Percentiles rank a stretch among this genome's conserved stretches.
Evolutionary conservation across 495 filamentous ascomycete species (phyloP).

Genomic region (Tuber magnatum): DNA sequence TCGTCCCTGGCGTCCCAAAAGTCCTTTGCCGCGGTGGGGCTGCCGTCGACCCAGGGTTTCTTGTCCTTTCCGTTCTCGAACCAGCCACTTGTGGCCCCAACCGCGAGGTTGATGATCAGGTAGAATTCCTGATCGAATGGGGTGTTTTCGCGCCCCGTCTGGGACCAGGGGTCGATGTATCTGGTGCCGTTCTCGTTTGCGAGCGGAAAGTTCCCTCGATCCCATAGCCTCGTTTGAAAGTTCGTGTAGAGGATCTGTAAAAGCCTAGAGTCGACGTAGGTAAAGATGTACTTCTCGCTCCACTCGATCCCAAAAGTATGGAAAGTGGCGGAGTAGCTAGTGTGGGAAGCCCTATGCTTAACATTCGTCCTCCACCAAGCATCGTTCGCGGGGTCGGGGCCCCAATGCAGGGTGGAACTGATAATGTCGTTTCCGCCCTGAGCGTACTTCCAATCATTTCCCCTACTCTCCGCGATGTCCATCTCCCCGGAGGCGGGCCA

Average conservation of each 20-base stretch:
- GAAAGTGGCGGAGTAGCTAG: conserved; percentile 58
- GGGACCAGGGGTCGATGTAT: conserved; percentile 59
- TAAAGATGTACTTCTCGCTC: conserved; percentile 82
- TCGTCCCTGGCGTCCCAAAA: conserved; percentile 61
- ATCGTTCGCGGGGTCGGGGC: conserved; percentile 56
- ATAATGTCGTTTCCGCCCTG: conserved; percentile 77
- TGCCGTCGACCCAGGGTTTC: conserved; percentile 74
- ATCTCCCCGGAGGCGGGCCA: conserved; percentile 85
- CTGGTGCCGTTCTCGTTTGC: conserved; percentile 62
- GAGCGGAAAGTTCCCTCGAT: conserved; percentile 64
- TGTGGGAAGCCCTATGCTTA: conserved; percentile 68
- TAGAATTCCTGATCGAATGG: conserved; percentile 80
- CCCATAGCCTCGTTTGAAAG: conserved; percentile 66
- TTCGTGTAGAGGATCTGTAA: conserved; percentile 72
- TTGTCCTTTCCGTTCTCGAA: conserved; percentile 61
- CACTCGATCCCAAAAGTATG: conserved; percentile 78
- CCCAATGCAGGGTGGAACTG: conserved; percentile 77
- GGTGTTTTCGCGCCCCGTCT: conserved; percentile 55
- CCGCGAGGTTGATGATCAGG: conserved; percentile 72
- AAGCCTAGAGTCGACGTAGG: conserved; percentile 72
- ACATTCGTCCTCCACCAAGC: conserved; percentile 72
- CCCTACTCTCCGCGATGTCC: conserved; percentile 70
- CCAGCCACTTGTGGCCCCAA: conserved; percentile 79
- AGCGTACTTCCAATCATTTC: conserved; percentile 66
- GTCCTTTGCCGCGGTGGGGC: conserved; percentile 58